Conservation (phyloP, 768 basidiomycete genomes). For the Phylloporus sp. region DNA sequence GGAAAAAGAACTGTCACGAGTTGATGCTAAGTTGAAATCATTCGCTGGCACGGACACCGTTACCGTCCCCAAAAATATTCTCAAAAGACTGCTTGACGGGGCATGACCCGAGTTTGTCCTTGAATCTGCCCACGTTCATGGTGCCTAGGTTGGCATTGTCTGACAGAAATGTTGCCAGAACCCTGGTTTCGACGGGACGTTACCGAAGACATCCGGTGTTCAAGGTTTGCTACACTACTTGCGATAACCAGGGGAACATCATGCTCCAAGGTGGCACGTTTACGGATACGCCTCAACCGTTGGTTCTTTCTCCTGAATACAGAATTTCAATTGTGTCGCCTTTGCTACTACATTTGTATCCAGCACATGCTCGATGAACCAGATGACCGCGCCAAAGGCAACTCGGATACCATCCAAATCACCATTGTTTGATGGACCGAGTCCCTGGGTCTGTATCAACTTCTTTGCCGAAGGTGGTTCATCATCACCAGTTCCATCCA, state of each 20-base stretch:
- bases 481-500: conserved; percentile 1
- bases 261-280: neutral
- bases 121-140: neutral
- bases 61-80: neutral
- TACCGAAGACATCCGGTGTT: neutral
- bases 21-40: too few relatives aligned
- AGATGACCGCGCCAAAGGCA: too few relatives aligned
- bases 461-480: neutral
- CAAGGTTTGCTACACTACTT: neutral
- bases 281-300: neutral
- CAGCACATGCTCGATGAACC: neutral
- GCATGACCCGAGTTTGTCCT: neutral
- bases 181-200: too few relatives aligned
- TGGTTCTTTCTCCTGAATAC: neutral
- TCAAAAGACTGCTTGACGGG: neutral
- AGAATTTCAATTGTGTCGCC: neutral
- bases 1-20: too few relatives aligned
- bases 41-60: too few relatives aligned
- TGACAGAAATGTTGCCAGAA: neutral
- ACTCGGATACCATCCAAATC: neutral
- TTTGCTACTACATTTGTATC: neutral
- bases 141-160: neutral
- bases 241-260: neutral
- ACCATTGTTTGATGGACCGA: neutral
- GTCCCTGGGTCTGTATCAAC: neutral